Base-by-base conservation (phyloP, 2,329 filamentous ascomycete species). In the Boeremia exigua region DNA sequence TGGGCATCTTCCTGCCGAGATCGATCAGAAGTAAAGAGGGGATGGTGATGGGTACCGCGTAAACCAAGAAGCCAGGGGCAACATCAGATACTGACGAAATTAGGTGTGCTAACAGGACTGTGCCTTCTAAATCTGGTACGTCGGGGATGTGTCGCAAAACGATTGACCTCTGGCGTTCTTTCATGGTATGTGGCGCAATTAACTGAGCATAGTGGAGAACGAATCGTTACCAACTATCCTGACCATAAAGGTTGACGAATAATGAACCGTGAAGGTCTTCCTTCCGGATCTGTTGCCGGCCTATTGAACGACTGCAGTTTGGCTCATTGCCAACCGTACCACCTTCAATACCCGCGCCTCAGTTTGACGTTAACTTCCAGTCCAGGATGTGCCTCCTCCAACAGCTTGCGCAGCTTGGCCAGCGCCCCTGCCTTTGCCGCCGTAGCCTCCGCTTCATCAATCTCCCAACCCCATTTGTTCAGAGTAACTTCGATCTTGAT, bases 11-110 rank as follows among this genome's bases (percentile, higher is more conserved):
- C 45, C 52, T 14, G 30, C 34, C 32, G 44, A 44, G 11, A 34
- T 15, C 10, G 19, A 55, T 9, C 58, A 60, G 32, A 48, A 42
- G 17, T 55, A 53, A 25, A 30, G 37, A 6, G 58, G 15, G 2
- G 44, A 52, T 4, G 46, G 48, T 11, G 49, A 39, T 9, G 42
- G 36, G 8, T 58, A 60, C 17, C 51, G 30, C 23, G 54, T 54
- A 14, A 19, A 42, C 19, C 19, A 23, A 23, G 19, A 23, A 2
- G 5, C 19, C 19, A 23, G 19, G 19, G 5, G 5, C 5, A 3
- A 23, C 19, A 5, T 23, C 19, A 5, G 5, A 23, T 23, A 23
- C 19, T 23, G 19, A n/a, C n/a, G n/a, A 23, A 5, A 23, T 23
- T 23, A 23, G 19, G 19, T 23, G 19, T 23, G 19, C 19, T 23